These are phyloP conservation scores for Erysimum cheiranthoides DNA, from an alignment of 345 rosid species.

Conservation along the genomic window DNA sequence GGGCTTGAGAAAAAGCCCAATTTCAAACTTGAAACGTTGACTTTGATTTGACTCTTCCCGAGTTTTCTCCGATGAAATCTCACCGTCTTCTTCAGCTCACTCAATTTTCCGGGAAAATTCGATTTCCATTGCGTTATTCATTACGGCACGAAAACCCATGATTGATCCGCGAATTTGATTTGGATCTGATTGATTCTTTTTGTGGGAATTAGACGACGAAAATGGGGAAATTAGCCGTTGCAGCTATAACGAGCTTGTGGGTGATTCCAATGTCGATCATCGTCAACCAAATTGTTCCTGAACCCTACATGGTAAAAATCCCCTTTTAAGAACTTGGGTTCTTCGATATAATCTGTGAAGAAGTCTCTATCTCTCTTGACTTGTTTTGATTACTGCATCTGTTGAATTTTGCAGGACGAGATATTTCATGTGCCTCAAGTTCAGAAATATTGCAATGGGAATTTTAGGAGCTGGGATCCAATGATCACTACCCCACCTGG, in stretches of 20 bases:
- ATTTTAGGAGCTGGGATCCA: constrained; percentile 93
- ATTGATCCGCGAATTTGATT: constrained; percentile 6
- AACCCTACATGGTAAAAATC: constrained; percentile 77
- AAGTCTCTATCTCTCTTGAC: not conserved
- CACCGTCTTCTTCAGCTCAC: constrained; percentile 31
- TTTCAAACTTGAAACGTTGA: not conserved
- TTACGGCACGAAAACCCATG: not conserved
- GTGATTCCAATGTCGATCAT: constrained; percentile 72
- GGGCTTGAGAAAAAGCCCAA: constrained; percentile 37
- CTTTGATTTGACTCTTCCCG: constrained; percentile 15
- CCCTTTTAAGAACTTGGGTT: not conserved
- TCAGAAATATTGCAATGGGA: constrained; percentile 77
- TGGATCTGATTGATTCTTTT: not conserved
- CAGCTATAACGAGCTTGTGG: constrained; percentile 74
- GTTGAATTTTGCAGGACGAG: constrained; percentile 72
- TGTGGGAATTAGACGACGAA: not conserved
- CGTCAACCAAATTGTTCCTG: constrained; percentile 73
- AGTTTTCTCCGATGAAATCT: constrained; percentile 7
- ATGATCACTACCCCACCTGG: constrained; percentile 99
- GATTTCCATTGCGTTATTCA: not conserved
- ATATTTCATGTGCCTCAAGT: constrained; percentile 93
- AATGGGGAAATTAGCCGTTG: constrained; percentile 76
- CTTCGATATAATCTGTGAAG: not conserved
- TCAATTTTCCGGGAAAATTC: constrained; percentile 31
- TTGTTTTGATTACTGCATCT: constrained; percentile 1